A percentile compares a stretch with the other conserved stretches of the same genome.
These are phyloP conservation scores for Drechslera avenae DNA, from an alignment of 2,329 filamentous ascomycete species.

Conservation along the genomic window DNA sequence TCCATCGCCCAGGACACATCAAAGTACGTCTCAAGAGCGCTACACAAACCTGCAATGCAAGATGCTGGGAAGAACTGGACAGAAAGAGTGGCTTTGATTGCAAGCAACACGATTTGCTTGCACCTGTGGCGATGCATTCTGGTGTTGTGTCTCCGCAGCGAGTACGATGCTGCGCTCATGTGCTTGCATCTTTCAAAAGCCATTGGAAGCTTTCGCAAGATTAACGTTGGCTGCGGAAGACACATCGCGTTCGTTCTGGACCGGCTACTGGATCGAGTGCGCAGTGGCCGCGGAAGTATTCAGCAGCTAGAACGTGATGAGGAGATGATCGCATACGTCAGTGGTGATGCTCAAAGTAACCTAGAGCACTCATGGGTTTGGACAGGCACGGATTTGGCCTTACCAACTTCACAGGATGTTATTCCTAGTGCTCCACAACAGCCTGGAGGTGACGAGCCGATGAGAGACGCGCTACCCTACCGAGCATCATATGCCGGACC, in stretches of 20 bases:
- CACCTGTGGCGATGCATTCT: slow-evolving; percentile 89
- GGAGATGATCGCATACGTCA: slow-evolving; percentile 84
- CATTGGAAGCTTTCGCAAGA: slow-evolving; percentile 72
- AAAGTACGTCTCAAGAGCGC: slow-evolving; percentile 70
- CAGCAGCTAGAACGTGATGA: slow-evolving; percentile 69
- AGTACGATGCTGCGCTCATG: slow-evolving; percentile 72
- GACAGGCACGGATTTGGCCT: slow-evolving; percentile 54
- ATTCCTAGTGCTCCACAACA: slow-evolving; percentile 14
- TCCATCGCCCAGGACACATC: slow-evolving; percentile 78
- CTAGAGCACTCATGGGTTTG: slow-evolving; percentile 83
- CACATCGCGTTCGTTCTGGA: slow-evolving; percentile 82
- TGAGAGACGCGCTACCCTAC: slow-evolving; percentile 52
- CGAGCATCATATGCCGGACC: slow-evolving; percentile 59
- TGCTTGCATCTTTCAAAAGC: slow-evolving; percentile 74
- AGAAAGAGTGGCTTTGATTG: slow-evolving; percentile 66
- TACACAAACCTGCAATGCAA: slow-evolving; percentile 51
- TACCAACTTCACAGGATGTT: slow-evolving; percentile 8
- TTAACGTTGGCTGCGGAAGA: slow-evolving; percentile 79
- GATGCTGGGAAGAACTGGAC: slow-evolving; percentile 52
- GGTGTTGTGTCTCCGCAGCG: slow-evolving; percentile 75
- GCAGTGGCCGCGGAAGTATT: slow-evolving; percentile 48
- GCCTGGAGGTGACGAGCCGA: slow-evolving; percentile 31
- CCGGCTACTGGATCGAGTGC: slow-evolving; percentile 63
- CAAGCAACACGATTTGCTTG: slow-evolving; percentile 75
- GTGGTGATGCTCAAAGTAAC: slow-evolving; percentile 83